phyloP scores from a whole-genome alignment of 345 rosid species.

The Salix purpurea region DNA sequence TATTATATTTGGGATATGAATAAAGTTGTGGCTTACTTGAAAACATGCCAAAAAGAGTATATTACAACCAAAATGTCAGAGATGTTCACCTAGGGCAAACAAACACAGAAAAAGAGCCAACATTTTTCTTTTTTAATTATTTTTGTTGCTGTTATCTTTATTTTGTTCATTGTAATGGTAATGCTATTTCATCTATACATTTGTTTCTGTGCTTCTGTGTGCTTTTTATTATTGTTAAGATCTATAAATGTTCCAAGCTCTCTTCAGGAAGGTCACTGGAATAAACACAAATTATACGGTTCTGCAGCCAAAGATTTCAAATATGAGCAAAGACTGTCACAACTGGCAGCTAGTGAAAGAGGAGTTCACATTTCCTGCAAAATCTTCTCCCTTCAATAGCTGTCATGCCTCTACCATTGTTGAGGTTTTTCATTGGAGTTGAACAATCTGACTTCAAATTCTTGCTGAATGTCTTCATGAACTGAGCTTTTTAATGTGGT shows the following conservation, averaged over 20 bases:
- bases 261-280: slow-evolving; percentile 26
- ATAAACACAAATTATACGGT: neutral
- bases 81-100: neutral
- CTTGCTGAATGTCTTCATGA: neutral
- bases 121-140: neutral
- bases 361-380: slow-evolving; percentile 62
- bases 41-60: neutral
- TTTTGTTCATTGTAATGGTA: neutral
- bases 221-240: neutral
- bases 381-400: slow-evolving; percentile 72
- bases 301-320: slow-evolving; percentile 12
- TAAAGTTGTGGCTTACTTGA: neutral
- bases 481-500: neutral
- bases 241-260: neutral
- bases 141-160: neutral
- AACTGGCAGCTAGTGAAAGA: slow-evolving; percentile 32
- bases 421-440: slow-evolving; percentile 42
- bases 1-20: neutral
- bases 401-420: slow-evolving; percentile 92
- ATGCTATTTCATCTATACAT: neutral
- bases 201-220: neutral
- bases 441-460: neutral
- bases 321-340: slow-evolving; percentile 28
- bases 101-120: neutral
- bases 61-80: neutral